phyloP scores from a whole-genome alignment of 2,329 filamentous ascomycete species.

The Phoma sp. region DNA sequence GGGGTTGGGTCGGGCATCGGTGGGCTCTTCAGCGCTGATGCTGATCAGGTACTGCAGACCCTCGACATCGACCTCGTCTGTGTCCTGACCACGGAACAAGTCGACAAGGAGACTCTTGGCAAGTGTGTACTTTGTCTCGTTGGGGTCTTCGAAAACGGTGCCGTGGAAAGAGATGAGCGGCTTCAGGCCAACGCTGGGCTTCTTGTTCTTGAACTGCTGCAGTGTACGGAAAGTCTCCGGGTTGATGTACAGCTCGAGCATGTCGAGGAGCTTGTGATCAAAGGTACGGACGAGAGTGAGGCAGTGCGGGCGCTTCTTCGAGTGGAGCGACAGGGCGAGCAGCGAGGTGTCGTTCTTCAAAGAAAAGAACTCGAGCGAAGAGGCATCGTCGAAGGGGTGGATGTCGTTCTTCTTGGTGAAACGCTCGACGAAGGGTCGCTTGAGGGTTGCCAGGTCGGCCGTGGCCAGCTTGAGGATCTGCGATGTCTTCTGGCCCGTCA shows the following conservation, averaged over 20 bases:
- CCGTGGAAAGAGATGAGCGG: constrained; percentile 93
- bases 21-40: constrained; percentile 71
- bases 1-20: constrained; percentile 51
- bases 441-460: constrained; percentile 82
- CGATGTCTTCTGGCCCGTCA: constrained; percentile 85
- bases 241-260: constrained; percentile 89
- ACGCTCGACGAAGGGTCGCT: constrained; percentile 82
- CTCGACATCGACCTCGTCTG: constrained; percentile 88
- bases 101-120: constrained; percentile 88
- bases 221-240: constrained; percentile 72
- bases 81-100: constrained; percentile 84
- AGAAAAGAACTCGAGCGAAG: constrained; percentile 91
- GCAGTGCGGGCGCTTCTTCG: constrained; percentile 94
- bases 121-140: constrained; percentile 78
- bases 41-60: constrained; percentile 90
- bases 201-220: constrained; percentile 72
- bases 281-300: constrained; percentile 85
- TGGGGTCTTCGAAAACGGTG: constrained; percentile 82
- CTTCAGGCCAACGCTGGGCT: constrained; percentile 76
- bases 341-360: constrained; percentile 94
- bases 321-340: constrained; percentile 81
- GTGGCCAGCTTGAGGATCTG: constrained; percentile 82
- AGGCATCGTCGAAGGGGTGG: constrained; percentile 89
- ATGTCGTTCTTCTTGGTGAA: constrained; percentile 98
- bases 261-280: constrained; percentile 86